Conservation (phyloP, 1,139 yeast species). For the Candida sanyaensis region DNA sequence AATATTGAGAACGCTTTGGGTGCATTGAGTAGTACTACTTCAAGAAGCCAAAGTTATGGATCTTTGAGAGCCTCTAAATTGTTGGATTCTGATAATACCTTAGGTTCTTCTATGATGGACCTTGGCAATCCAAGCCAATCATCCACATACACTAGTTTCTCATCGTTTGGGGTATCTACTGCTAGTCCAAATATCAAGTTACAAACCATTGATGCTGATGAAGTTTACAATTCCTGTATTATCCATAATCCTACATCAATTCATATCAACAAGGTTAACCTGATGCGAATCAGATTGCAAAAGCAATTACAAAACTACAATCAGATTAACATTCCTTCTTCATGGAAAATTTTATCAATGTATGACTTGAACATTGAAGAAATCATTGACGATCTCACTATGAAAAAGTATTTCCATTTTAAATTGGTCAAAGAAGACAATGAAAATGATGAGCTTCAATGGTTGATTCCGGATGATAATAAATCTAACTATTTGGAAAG, state of each 20-base stretch:
- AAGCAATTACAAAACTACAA: constrained; percentile 31
- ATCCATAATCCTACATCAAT: constrained; percentile 26
- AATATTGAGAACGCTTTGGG: constrained; percentile 33
- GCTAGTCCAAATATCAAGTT: background rate
- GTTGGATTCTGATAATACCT: constrained; percentile 31
- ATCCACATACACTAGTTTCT: constrained; percentile 38
- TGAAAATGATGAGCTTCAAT: constrained; percentile 23
- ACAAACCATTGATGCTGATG: constrained; percentile 7
- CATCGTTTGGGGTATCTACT: constrained; percentile 17
- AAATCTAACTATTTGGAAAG: constrained; percentile 33
- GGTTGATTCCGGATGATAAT: constrained; percentile 39
- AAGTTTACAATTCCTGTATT: constrained; percentile 13
- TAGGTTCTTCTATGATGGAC: constrained; percentile 42
- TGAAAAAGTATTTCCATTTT: constrained; percentile 32
- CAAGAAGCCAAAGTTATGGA: constrained; percentile 19
- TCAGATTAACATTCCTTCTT: constrained; percentile 35
- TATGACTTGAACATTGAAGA: constrained; percentile 31
- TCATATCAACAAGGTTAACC: constrained; percentile 23
- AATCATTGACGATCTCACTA: constrained; percentile 28
- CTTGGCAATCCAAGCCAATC: constrained; percentile 27
- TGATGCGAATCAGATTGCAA: constrained; percentile 42
- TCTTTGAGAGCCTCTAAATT: constrained; percentile 21
- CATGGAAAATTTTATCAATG: constrained; percentile 50
- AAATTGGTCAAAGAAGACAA: constrained; percentile 22
- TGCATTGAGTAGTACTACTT: constrained; percentile 18